A percentile compares a stretch with the other conserved stretches of the same genome.
Evolutionary conservation across 768 basidiomycete species (phyloP).

Genomic region (Leucocoprinus sp.): DNA sequence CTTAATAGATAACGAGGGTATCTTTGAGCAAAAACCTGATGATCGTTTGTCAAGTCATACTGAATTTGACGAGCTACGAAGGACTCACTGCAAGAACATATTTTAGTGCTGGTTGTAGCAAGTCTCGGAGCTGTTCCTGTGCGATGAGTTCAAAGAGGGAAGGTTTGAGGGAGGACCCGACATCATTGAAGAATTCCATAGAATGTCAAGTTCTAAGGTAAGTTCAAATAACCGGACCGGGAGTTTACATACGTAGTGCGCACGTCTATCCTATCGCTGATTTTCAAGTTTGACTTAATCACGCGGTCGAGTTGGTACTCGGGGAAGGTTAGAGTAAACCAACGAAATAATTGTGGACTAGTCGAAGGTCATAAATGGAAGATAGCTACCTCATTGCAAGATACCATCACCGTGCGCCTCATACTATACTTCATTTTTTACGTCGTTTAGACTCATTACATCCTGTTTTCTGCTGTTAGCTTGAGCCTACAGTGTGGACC

Average conservation of each 20-base stretch:
- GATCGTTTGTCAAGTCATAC: neutral
- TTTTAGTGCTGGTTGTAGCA: constrained; percentile 90
- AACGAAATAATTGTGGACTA: neutral
- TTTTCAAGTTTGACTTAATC: too few relatives aligned
- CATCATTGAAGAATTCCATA: constrained; percentile 82
- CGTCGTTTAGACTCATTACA: too few relatives aligned
- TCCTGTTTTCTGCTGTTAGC: neutral
- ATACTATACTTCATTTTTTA: neutral
- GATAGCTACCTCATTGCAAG: neutral
- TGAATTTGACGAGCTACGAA: too few relatives aligned
- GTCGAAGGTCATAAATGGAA: neutral
- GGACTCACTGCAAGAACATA: constrained; percentile 74
- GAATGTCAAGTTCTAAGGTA: neutral
- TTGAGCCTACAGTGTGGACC: constrained; percentile 2
- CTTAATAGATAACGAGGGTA: constrained; percentile 89
- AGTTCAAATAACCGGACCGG: constrained; percentile 10
- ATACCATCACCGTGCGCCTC: constrained; percentile 1
- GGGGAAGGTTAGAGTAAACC: too few relatives aligned
- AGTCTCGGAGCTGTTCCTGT: constrained; percentile 86
- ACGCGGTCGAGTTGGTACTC: too few relatives aligned
- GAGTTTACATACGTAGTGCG: constrained; percentile 4
- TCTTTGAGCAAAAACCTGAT: constrained; percentile 86
- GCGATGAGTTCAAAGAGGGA: constrained; percentile 89
- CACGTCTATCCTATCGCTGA: too few relatives aligned
- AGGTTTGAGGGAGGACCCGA: constrained; percentile 64